Base-by-base conservation (phyloP, 2,329 filamentous ascomycete species). In the Arthrinium puccinioides region DNA sequence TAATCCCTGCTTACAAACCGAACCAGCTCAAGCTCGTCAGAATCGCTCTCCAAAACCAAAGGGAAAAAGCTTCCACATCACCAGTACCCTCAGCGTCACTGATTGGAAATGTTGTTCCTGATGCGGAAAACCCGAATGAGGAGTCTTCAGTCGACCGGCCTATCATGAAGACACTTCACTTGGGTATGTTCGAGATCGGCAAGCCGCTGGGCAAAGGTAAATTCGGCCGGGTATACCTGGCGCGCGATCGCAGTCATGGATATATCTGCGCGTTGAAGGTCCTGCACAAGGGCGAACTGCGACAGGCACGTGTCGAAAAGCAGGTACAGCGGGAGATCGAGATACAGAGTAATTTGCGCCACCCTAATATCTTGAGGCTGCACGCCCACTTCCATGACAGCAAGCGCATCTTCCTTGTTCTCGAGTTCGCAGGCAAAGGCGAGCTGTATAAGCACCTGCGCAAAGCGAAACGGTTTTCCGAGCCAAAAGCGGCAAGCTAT, bases 241-340 rank as follows among this genome's bases (percentile, higher is more conserved):
- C 80, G 31, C 76, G 80, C 36, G 79, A 85, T 53, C 71, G 78
- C 28, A 69, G 67, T 5, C 76, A 74, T 2, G 78, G 78, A 40
- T 85, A 73, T 86, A 21, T 86, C n/a, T n/a, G 82, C 55, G 82
- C 81, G 1, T 63, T 86, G 31, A 86, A 86, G 54, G 80, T 84
- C 16, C 64, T 85, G 21, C 76, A 85, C 65, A 86, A 85, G 57
- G 72, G 68, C 36, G 82, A 85, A 52, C 61, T 85, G n/a, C 74
- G 79, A 43, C 70, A 78, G 41, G 78, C 76, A 42, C 79, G 44
- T 42, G 79, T 83, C 28, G 80, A 86, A 25, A 25, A 25, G 13
- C 23, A 25, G 8, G 23, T 25, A 8, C 8, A 13, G 13, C 23
- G 23, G 8, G 23, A 25, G 23, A 25, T 25, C 13, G 23, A 85